Percentiles rank a stretch among this genome's conserved stretches.
Conservation (phyloP, 169 alveolate species). For the Plasmodium yoelii region DNA sequence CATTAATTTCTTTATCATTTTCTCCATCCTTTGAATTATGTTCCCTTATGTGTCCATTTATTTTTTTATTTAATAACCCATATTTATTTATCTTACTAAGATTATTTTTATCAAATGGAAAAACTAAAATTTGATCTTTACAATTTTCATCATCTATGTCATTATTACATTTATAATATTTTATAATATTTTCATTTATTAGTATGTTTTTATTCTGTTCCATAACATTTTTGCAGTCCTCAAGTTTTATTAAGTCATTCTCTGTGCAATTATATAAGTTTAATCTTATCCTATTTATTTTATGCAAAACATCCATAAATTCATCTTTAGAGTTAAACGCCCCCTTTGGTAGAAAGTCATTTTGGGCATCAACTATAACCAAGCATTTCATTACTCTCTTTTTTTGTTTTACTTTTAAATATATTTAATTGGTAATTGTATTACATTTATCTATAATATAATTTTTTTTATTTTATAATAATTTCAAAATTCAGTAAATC, state of each 20-base stretch:
- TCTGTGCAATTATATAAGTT: slow-evolving; percentile 36
- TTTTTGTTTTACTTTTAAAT: slow-evolving; percentile 1
- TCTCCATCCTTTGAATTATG: neutral
- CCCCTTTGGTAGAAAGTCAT: slow-evolving; percentile 68
- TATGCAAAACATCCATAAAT: slow-evolving; percentile 27
- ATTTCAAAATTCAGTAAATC: no score
- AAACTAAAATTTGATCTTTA: slow-evolving; percentile 31
- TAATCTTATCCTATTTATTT: slow-evolving; percentile 51
- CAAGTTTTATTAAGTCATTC: slow-evolving; percentile 17
- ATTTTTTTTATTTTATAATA: no score
- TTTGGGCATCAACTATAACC: slow-evolving; percentile 71
- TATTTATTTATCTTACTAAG: neutral
- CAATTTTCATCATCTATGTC: slow-evolving; percentile 37
- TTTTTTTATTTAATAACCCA: neutral
- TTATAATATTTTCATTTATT: slow-evolving; percentile 25
- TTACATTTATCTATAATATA: neutral
- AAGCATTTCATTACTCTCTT: slow-evolving; percentile 42
- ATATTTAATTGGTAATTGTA: neutral
- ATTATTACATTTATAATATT: slow-evolving; percentile 36
- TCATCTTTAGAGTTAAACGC: slow-evolving; percentile 52
- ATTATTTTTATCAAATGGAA: slow-evolving; percentile 19
- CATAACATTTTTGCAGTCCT: slow-evolving; percentile 22
- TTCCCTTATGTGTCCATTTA: neutral
- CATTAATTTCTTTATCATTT: neutral
- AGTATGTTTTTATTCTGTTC: slow-evolving; percentile 8